Conservation (phyloP, 495 filamentous ascomycete genomes). For the Geoglossum glabrum region DNA sequence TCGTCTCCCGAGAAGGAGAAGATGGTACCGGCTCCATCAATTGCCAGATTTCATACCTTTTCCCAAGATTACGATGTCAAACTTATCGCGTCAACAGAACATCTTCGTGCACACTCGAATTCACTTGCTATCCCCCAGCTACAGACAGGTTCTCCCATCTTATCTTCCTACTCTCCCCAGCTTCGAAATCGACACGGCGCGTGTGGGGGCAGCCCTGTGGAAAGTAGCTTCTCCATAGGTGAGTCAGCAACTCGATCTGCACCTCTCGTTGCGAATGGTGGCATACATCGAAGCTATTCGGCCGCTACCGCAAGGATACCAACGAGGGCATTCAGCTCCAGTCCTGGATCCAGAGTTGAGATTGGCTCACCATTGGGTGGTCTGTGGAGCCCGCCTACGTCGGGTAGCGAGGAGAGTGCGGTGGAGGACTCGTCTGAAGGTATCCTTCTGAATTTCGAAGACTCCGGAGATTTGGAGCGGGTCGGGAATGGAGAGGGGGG, state of each 20-base stretch:
- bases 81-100: conserved; percentile 59
- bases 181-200: background rate
- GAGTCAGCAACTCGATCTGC: background rate
- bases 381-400: background rate
- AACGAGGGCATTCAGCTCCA: background rate
- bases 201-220: background rate
- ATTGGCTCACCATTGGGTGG: background rate
- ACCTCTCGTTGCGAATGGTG: background rate
- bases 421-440: background rate
- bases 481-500: background rate
- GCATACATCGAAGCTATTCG: background rate
- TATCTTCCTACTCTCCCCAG: background rate
- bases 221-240: background rate
- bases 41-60: conserved; percentile 8
- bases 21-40: conserved; percentile 8
- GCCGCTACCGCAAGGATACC: background rate
- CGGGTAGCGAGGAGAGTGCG: background rate
- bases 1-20: conserved; percentile 22
- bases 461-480: background rate
- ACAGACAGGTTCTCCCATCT: background rate
- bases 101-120: conserved; percentile 36
- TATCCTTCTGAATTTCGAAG: background rate
- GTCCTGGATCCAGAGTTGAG: background rate
- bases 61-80: conserved; percentile 46
- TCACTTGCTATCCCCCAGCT: conserved; percentile 2